Evolutionary conservation across 164 flowering plant genomes (phyloP), one percentile per base, ranked within the genome.

Genomic region (Euptelea pleiosperma): DNA sequence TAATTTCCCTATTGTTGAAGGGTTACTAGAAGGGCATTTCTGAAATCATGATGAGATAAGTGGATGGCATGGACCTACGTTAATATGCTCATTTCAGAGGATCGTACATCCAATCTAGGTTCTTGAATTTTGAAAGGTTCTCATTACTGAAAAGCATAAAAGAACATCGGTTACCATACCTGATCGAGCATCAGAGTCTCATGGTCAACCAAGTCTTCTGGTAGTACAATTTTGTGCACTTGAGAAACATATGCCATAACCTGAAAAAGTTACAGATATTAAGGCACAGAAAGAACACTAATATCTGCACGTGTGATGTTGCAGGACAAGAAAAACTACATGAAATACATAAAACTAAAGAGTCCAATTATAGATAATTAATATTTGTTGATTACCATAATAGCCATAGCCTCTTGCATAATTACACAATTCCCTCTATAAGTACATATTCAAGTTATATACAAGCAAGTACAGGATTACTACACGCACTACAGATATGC

Each of bases 191-290:
- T 76, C 71, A 94, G 30, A 34, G 77, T 65, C 22, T 88, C 83
- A 70, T 80, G 76, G 70, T 90, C 85, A 40, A 94, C 84, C 54
- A 76, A 42, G 55, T 71, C 82, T 37, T 84, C 95, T 1, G 97
- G 90, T 58, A 94, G 95, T 49, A 85, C 77, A 75, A 94, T 90
- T 33, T 86, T 73, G 78, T 90, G 96, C 19, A 68, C 99, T 82
- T 94, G 96, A 53, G 98, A 93, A 31, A 93, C 98, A 77, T 83
- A 93, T 31, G 96, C 97, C 68, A 94, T 75, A 67, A 94, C 69
- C 99, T 94, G 81, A 46, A 72, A 58, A 54, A 46, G n/a, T 34
- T 30, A 62, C 14, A 45, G 60, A 57, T 30, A 73, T 50, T 21
- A 62, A 34, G 30, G 52, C 9, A 58, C 45, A 36, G 37, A 12